These are phyloP conservation scores for Helicostylum pulchrum DNA, from an alignment of 192 early-diverging fungal species.

Conservation along the genomic window DNA sequence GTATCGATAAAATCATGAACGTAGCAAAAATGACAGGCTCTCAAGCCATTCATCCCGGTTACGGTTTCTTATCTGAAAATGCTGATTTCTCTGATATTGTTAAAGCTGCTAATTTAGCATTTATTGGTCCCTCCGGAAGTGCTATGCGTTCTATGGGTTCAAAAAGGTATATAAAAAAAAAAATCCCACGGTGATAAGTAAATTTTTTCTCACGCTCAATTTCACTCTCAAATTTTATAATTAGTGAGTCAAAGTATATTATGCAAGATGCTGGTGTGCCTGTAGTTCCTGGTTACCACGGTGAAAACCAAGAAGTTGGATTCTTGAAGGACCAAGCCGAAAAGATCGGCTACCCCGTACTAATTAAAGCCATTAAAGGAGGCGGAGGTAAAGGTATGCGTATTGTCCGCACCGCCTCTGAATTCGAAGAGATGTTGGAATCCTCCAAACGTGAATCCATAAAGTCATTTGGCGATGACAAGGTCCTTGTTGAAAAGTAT, in stretches of 20 bases:
- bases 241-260: constrained; percentile 89
- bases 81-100: constrained; percentile 81
- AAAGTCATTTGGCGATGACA: constrained; percentile 89
- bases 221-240: constrained; percentile 27
- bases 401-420: constrained; percentile 71
- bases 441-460: constrained; percentile 81
- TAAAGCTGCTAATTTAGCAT: constrained; percentile 60
- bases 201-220: not conserved
- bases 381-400: constrained; percentile 99
- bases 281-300: constrained; percentile 93
- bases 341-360: constrained; percentile 89
- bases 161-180: constrained; percentile 55
- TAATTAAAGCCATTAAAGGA: constrained; percentile 97
- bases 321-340: constrained; percentile 72
- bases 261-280: constrained; percentile 88
- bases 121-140: constrained; percentile 87
- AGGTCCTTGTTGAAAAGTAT: constrained; percentile 91
- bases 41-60: constrained; percentile 95
- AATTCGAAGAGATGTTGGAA: constrained; percentile 86
- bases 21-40: constrained; percentile 71
- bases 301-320: constrained; percentile 72
- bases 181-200: too few relatives aligned
- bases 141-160: constrained; percentile 92
- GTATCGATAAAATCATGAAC: constrained; percentile 76
- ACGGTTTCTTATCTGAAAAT: constrained; percentile 96